A percentile compares a stretch with the other conserved stretches of the same genome.
These are phyloP conservation scores for Microsporum ferrugineum DNA, from an alignment of 2,329 filamentous ascomycete genomes.

Conservation along the genomic window DNA sequence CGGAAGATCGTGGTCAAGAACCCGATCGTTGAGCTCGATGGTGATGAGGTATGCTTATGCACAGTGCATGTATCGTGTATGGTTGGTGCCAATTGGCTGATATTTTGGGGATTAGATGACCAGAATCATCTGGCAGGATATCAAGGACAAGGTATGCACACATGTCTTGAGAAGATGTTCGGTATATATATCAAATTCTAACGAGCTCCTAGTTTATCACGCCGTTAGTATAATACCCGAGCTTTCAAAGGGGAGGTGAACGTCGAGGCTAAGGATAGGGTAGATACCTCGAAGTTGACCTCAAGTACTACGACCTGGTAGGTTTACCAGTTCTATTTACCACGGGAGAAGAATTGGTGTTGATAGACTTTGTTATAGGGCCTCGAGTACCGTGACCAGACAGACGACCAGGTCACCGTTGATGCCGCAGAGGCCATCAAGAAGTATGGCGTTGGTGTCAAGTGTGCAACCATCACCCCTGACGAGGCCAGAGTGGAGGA, in stretches of 20 bases:
- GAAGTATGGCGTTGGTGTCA: constrained; percentile 97
- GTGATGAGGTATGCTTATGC: constrained; percentile 46
- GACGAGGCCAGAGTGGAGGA: constrained; percentile 94
- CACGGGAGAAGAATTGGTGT: not conserved
- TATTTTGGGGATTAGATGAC: constrained; percentile 58
- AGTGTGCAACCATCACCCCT: constrained; percentile 97
- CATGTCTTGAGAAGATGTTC: constrained; percentile 5
- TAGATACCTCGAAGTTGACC: constrained; percentile 82
- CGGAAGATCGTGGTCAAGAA: constrained; percentile 99
- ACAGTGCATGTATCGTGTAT: constrained; percentile 4
- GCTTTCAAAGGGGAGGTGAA: not conserved
- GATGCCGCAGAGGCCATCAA: constrained; percentile 96
- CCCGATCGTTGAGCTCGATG: constrained; percentile 94
- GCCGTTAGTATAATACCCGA: constrained; percentile 41
- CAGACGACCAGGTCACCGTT: constrained; percentile 87
- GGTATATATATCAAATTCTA: constrained; percentile 7
- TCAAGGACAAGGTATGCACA: constrained; percentile 71
- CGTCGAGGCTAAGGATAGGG: not conserved
- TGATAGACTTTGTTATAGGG: constrained; percentile 40
- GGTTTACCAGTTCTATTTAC: constrained; percentile 10
- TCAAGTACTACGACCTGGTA: constrained; percentile 90
- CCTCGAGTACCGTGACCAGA: constrained; percentile 88
- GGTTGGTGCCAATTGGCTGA: constrained; percentile 13
- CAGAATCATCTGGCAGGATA: constrained; percentile 95
- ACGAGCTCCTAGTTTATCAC: constrained; percentile 57